phyloP scores from a whole-genome alignment of 257 asterid genomes.

The Buddleja alternifolia region DNA sequence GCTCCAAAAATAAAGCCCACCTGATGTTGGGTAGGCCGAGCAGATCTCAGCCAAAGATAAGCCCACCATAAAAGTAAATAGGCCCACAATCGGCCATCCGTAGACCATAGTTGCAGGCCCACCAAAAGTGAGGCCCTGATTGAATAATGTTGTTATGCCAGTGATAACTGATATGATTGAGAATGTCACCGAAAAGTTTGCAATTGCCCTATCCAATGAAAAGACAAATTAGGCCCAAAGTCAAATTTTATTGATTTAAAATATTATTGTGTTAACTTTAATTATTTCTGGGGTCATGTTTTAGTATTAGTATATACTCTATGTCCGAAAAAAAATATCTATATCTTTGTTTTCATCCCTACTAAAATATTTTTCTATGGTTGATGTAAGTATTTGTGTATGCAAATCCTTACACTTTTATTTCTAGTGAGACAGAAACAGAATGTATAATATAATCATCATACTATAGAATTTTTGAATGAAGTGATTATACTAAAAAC shows the following conservation, averaged over 20 bases:
- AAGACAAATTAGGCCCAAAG: background rate
- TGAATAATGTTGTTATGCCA: constrained; percentile 49
- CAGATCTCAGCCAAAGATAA: constrained; percentile 62
- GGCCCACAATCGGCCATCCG: constrained; percentile 65
- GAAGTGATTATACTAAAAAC: too few relatives aligned
- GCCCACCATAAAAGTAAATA: constrained; percentile 51
- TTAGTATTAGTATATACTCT: too few relatives aligned
- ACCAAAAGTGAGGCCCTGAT: constrained; percentile 46
- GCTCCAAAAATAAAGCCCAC: constrained; percentile 67
- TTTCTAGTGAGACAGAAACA: too few relatives aligned
- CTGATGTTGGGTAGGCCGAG: constrained; percentile 75
- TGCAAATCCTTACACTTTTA: too few relatives aligned
- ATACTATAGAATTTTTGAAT: too few relatives aligned
- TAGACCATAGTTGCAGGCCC: constrained; percentile 61
- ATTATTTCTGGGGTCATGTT: too few relatives aligned
- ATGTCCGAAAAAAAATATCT: too few relatives aligned
- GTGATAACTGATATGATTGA: constrained; percentile 52
- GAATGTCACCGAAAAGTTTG: constrained; percentile 58
- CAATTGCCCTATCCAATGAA: constrained; percentile 40
- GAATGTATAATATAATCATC: too few relatives aligned
- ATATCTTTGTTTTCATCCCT: too few relatives aligned
- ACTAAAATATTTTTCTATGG: too few relatives aligned
- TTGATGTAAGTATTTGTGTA: too few relatives aligned
- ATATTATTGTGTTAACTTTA: too few relatives aligned
- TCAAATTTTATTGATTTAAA: background rate